Evolutionary conservation across 1,284 basidiomycete genomes (phyloP).

Genomic region (Butyriboletus appendiculatus): DNA sequence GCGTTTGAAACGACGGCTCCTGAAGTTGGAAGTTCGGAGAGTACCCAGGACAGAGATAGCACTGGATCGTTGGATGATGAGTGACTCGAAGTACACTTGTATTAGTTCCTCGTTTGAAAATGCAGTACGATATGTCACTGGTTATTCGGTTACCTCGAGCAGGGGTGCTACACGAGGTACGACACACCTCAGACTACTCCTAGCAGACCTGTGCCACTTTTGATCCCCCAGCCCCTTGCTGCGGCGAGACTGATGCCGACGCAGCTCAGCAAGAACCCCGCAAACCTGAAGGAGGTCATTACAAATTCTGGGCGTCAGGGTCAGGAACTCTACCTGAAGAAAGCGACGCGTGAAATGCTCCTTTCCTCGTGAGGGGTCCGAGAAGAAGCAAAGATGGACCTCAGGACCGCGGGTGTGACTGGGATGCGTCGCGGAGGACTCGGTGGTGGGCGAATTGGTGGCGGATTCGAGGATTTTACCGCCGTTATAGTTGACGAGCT

Average conservation of each 20-base stretch:
- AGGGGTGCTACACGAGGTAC: background rate
- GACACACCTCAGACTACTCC: conserved; percentile 48
- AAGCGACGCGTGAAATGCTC: conserved; percentile 76
- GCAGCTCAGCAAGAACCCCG: conserved; percentile 78
- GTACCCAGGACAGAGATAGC: conserved; percentile 46
- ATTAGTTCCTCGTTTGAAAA: conserved; percentile 1
- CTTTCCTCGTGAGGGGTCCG: conserved; percentile 76
- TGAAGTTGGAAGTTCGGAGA: conserved; percentile 16
- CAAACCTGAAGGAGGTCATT: conserved; percentile 51
- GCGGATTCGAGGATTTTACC: conserved; percentile 43
- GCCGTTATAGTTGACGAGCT: conserved; percentile 51
- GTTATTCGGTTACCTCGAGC: background rate
- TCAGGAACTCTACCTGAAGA: conserved; percentile 61
- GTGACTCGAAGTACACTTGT: conserved; percentile 39
- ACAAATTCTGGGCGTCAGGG: background rate
- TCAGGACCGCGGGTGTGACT: conserved; percentile 75
- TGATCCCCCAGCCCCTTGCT: conserved; percentile 65
- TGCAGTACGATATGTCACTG: background rate
- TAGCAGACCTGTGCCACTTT: conserved; percentile 59
- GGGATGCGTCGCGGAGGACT: conserved; percentile 59
- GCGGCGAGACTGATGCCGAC: conserved; percentile 74
- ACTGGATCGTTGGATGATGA: conserved; percentile 61
- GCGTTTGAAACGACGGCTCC: conserved; percentile 9
- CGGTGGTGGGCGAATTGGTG: conserved; percentile 29
- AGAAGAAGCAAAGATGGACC: conserved; percentile 82